Conservation (phyloP, 305 asterid genomes). For the Solanum chacoense region DNA sequence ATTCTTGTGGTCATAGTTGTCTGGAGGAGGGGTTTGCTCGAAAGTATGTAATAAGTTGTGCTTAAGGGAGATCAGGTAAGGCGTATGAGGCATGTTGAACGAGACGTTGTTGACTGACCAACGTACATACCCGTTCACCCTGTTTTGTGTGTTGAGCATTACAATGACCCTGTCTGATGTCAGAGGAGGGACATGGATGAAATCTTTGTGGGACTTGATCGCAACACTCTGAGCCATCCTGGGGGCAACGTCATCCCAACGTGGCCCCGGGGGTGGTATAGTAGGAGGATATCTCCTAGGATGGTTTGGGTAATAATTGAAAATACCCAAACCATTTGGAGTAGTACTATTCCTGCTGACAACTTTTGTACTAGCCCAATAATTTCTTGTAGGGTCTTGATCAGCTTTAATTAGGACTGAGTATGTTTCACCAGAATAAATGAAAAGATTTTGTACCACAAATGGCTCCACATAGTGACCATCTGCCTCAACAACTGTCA, state of each 20-base stretch:
- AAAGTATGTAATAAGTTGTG: conserved; percentile 22
- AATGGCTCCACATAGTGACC: conserved; percentile 84
- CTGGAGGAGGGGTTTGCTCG: conserved; percentile 51
- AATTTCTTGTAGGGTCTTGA: conserved; percentile 62
- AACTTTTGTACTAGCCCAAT: conserved; percentile 49
- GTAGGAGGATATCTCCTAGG: conserved; percentile 42
- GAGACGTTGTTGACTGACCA: conserved; percentile 88
- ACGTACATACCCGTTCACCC: conserved; percentile 22
- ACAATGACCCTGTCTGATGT: conserved; percentile 51
- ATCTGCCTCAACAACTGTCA: conserved; percentile 88
- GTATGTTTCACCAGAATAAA: conserved; percentile 79
- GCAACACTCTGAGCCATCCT: conserved; percentile 43
- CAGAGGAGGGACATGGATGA: conserved; percentile 48
- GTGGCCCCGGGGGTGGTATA: conserved; percentile 46
- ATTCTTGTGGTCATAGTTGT: conserved; percentile 23
- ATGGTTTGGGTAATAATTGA: conserved; percentile 69
- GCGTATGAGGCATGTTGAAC: conserved; percentile 56
- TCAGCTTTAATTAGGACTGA: conserved; percentile 63
- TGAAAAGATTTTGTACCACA: conserved; percentile 55
- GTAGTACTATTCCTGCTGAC: conserved; percentile 49
- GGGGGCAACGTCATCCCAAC: conserved; percentile 40
- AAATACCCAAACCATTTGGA: conserved; percentile 48
- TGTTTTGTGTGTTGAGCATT: conserved; percentile 78
- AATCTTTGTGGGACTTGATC: conserved; percentile 34
- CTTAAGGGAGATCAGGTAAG: conserved; percentile 53